Percentiles rank a stretch among this genome's conserved stretches.
phyloP scores from a whole-genome alignment of 2,329 filamentous ascomycete species.

The Camptophora hylomeconis region DNA sequence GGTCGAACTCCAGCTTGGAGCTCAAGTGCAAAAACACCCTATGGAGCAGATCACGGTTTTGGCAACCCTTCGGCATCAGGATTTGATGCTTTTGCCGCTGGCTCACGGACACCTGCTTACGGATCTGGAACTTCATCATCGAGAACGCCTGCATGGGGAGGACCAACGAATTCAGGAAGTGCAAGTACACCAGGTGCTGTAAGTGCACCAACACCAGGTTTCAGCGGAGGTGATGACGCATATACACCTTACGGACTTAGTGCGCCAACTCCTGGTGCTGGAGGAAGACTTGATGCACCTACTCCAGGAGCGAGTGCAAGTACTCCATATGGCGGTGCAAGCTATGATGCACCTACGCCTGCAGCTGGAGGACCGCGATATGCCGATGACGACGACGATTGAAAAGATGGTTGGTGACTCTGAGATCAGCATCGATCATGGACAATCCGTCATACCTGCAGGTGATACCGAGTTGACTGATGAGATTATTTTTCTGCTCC shows the following conservation, averaged over 20 bases:
- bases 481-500: too few species aligned
- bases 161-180: constrained; percentile 7
- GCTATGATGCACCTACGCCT: constrained; percentile 37
- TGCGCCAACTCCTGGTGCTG: constrained; percentile 30
- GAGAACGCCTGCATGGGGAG: constrained; percentile 33
- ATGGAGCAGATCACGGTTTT: constrained; percentile 33
- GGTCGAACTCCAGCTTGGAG: constrained; percentile 64
- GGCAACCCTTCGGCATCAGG: constrained; percentile 53
- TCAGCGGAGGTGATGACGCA: constrained; percentile 34
- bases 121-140: constrained; percentile 44
- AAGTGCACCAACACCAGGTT: constrained; percentile 56
- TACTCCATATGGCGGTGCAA: constrained; percentile 37
- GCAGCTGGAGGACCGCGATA: constrained; percentile 17
- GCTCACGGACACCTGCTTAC: constrained; percentile 69
- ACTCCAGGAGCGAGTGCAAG: constrained; percentile 32
- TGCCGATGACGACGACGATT: constrained; percentile 18
- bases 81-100: constrained; percentile 53
- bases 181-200: constrained; percentile 32
- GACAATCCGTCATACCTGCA: too few species aligned
- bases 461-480: too few species aligned
- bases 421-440: too few species aligned
- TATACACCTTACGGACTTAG: constrained; percentile 34
- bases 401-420: too few species aligned
- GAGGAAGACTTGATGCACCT: constrained; percentile 16
- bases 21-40: constrained; percentile 60